Evolutionary conservation across 805 yeast species (phyloP), one percentile per base, ranked within the genome.

Genomic region (Starmerella etchellsii): DNA sequence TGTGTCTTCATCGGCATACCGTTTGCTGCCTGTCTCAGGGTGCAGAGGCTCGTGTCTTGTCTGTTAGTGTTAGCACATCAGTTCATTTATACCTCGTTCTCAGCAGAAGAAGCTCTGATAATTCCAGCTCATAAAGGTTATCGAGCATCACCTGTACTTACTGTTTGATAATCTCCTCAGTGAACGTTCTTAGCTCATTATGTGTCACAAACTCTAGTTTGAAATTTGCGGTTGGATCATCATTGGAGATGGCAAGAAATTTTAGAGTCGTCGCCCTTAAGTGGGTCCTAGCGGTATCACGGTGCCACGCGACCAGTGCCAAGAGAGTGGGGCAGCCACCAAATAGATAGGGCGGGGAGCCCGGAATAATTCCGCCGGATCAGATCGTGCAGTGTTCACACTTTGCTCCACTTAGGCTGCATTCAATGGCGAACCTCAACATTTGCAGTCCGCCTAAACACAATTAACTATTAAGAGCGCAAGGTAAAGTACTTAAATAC

Each of bases 91-190:
- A 72, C 71, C 71, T 50, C 69, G 68, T 69, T 68, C 63, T 82
- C 85, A 78, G 80, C 84, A 49, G 39, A 82, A 68, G 64, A 64
- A 70, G 64, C 77, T 85, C 96, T 79, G 96, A 79, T 85, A 85
- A 85, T 85, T 85, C 96, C 96, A 85, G 95, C 94, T 81, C 81
- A 68, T 75, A 47, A 46, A 81, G 80, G 83, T 81, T 79, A 64
- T 65, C 37, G 36, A 47, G 59, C 65, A 60, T 61, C 64, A 60
- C 50, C 39, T 50, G 54, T 44, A 50, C 54, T 41, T 52, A 48
- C 55, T 15, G 29, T 20, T 14, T 9, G 15, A 20, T 22, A 16
- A 15, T 15, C 26, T 31, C 59, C 55, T 50, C 57, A 50, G 57
- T 39, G 35, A 37, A 29, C 28, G 39, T 43, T 46, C 65, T 70